Evolutionary conservation across 2,329 filamentous ascomycete species (phyloP), one percentile per base, ranked within the genome.

Genomic region (Colletotrichum destructivum): DNA sequence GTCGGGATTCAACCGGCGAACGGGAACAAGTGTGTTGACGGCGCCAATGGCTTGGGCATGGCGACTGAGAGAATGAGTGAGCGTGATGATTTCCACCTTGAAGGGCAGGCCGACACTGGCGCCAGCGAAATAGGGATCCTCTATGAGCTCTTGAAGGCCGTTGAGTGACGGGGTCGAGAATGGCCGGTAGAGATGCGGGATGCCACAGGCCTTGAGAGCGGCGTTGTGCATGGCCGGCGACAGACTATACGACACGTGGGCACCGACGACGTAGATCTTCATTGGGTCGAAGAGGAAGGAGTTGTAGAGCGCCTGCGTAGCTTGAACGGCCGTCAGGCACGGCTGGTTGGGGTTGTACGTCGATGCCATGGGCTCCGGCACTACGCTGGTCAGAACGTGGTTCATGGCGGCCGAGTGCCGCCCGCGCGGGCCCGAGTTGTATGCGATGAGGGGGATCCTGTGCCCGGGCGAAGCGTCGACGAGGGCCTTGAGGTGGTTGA

Each of bases 141-240:
- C 87, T 35, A 92, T 88, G 2, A 94, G 83, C 23, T 89, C 86
- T 73, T 88, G 87, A n/a, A 95, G 83, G 13, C 89, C 88, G 47
- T 89, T 87, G 13, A 95, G 79, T 0, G 89, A 89, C 21, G 86
- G 82, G 6, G 90, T 90, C 61, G 93, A 91, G 68, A 90, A 86
- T 1, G 90, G 89, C n/a, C 84, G 82, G 77, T 94, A 94, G 7
- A 85, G 80, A 75, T 95, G 93, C 0, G 89, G 90, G 78, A 95
- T 89, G 0, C 92, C 93, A 74, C 90, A 92, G 1, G 87, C 88
- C 63, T 86, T 84, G 69, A 93, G 90, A 0, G 92, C 93, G 7
- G 91, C 86, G 66, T 91, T 93, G 79, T 95, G 93, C 92, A 95
- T 95, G 8, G 91, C 90, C 1, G 93, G 93, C 0, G 93, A 94